Evolutionary conservation across 2,329 filamentous ascomycete species (phyloP), one percentile per base, ranked within the genome.

Genomic region (Alternaria brassicicola): DNA sequence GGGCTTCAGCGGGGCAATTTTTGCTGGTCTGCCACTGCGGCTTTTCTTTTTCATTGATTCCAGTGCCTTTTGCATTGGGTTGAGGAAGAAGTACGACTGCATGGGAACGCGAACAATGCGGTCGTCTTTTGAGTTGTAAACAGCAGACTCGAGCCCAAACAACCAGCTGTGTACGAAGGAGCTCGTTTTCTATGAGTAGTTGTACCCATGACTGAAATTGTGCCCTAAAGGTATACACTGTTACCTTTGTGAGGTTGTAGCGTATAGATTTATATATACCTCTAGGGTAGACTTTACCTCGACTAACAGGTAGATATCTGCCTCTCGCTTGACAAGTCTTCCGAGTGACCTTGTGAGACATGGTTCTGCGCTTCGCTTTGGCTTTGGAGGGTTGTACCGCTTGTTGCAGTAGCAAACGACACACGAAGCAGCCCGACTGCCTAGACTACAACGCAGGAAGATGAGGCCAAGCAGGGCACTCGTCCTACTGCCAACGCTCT

Each of bases 31-130:
- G 49, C 49, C 46, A 51, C 28, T 42, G 39, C 33, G 38, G 55
- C 54, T 51, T 47, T 12, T 48, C 46, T 52, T 78, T 79, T 79
- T 80, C 78, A 71, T 79, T 78, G 67, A 71, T 73, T 51, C 43
- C 55, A 30, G 47, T 60, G 47, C 57, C 70, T 70, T 59, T 72
- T 35, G 62, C 67, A 66, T 59, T 54, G 71, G 47, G 58, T 74
- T 74, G 76, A 78, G 67, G 78, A 79, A 79, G 76, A 72, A 64
- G 39, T 28, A 12, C 7, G 21, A 23, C 4, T 30, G 6, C 15
- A 23, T 2, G 33, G 19, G 19, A 35, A 23, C 3, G 3, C 19
- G 10, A 43, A 26, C 23, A 42, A 42, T 26, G 23, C 23, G n/a
- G n/a, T 15, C 25, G 25, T 33, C 13, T 17, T 25, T 49, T n/a